Evolutionary conservation across 768 basidiomycete genomes (phyloP).

Genomic region (Filobasidium wieringae): DNA sequence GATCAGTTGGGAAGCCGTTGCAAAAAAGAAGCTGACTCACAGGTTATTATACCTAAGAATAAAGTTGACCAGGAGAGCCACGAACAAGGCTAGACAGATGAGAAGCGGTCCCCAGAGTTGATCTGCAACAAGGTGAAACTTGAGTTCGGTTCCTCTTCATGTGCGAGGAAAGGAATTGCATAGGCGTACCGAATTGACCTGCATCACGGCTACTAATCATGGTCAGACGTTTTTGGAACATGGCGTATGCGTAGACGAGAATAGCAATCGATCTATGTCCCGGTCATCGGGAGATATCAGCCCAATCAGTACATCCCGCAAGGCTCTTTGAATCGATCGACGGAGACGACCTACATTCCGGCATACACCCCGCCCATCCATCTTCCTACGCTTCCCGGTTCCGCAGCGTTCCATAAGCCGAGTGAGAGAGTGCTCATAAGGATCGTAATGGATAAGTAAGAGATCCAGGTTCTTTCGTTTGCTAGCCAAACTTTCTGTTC

Average conservation of each 20-base stretch:
- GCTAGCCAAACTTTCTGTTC: constrained; percentile 97
- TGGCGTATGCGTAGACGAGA: constrained; percentile 68
- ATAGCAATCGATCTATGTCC: constrained; percentile 30
- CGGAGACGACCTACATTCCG: constrained; percentile 55
- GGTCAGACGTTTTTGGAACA: constrained; percentile 79
- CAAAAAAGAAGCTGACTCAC: neutral
- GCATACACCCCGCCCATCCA: constrained; percentile 77
- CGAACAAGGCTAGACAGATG: constrained; percentile 69
- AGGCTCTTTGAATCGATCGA: too few species aligned
- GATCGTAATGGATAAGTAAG: constrained; percentile 77
- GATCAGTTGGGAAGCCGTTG: neutral
- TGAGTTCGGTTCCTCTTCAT: neutral
- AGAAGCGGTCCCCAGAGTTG: constrained; percentile 68
- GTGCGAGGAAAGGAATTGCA: neutral
- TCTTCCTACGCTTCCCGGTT: constrained; percentile 52
- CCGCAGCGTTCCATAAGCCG: constrained; percentile 68
- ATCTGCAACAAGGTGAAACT: constrained; percentile 45
- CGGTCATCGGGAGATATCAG: neutral
- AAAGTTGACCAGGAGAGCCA: constrained; percentile 80
- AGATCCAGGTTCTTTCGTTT: constrained; percentile 77
- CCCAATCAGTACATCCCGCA: neutral
- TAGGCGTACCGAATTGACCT: constrained; percentile 65
- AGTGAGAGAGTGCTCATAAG: constrained; percentile 73
- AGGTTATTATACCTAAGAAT: constrained; percentile 42
- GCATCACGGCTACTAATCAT: constrained; percentile 83